Evolutionary conservation across 192 early-diverging fungal genomes (phyloP).

Genomic region (Coemansia sp.): DNA sequence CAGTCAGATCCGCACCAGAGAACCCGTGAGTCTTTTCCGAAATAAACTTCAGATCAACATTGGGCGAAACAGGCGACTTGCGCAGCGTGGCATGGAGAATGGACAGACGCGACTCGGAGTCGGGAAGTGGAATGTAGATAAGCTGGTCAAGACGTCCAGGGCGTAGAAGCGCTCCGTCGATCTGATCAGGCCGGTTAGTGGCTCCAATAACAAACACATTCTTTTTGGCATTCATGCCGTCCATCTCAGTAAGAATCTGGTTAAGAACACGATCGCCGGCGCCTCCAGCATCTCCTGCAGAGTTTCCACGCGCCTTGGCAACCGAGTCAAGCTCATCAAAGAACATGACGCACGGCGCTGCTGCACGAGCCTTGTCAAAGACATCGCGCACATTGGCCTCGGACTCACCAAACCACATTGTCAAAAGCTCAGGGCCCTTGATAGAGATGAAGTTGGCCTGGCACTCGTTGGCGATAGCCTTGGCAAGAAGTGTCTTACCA

Average conservation of each 20-base stretch:
- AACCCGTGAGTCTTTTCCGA: conserved; percentile 91
- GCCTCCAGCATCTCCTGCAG: conserved; percentile 83
- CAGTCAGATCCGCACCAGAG: conserved; percentile 96
- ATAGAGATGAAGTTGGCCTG: conserved; percentile 99
- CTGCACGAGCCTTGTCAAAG: conserved; percentile 98
- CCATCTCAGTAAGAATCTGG: conserved; percentile 99
- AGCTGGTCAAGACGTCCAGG: conserved; percentile 99
- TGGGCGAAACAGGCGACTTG: conserved; percentile 84
- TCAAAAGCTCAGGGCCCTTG: conserved; percentile 98
- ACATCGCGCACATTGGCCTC: conserved; percentile 99
- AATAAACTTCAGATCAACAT: conserved; percentile 81
- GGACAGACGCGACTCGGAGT: conserved; percentile 80
- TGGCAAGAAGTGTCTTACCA: conserved; percentile 97
- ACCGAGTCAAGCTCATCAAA: conserved; percentile 99
- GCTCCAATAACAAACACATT: conserved; percentile 99
- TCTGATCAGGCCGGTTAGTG: conserved; percentile 98
- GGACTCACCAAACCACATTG: conserved; percentile 99
- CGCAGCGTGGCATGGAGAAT: conserved; percentile 87
- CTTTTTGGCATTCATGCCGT: conserved; percentile 99
- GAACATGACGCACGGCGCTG: conserved; percentile 99
- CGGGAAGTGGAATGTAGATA: conserved; percentile 96
- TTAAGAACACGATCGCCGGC: conserved; percentile 98
- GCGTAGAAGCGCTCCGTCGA: conserved; percentile 94
- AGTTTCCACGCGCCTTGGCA: conserved; percentile 88
- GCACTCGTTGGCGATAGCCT: conserved; percentile 99